Evolutionary conservation across 768 basidiomycete genomes (phyloP), one percentile per base, ranked within the genome.

Genomic region (Udeniomyces megalosporus): DNA sequence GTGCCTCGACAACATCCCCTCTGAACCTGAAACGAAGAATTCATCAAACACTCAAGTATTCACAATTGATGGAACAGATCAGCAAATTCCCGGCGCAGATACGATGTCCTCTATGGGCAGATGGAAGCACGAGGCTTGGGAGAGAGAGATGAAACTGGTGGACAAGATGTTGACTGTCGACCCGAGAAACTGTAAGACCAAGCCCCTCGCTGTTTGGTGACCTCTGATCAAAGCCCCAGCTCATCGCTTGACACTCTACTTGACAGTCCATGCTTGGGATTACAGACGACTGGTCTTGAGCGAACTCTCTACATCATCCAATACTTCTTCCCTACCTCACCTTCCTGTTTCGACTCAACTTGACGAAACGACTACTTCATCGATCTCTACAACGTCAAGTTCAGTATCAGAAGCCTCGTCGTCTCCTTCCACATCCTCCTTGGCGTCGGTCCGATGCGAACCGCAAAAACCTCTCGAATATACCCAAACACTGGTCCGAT

Each of bases 81-180:
- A 42, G 10, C 17, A 42, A 42, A 17, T 17, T 42, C 38, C 17
- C 10, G 38, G 10, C 38, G 8, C 38, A 42, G 17, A 8, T 42
- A 8, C 38, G 8, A 42, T 17, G 38, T 42, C 38, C 10, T 17
- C 38, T 42, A 42, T 17, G 38, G 38, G 8, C 38, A 54, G 24
- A n/a, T 96, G 91, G 92, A 82, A 80, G 68, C 81, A 80, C 67
- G 75, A 77, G 17, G 83, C 81, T 47, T 97, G 95, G 95, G 80
- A 84, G 45, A 82, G 77, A 66, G 95, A 99, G 71, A 72, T 99
- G 45, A 81, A 78, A 69, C 81, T 92, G 20, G 86, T 90, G 8
- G 92, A 97, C 75, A 87, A 83, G 76, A 86, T 96, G 83, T 81
- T 97, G 15, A 83, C 92, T 66, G 82, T 79, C 11, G 95, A 99